A percentile compares a stretch with the other conserved stretches of the same genome.
Evolutionary conservation across 129 eudicot genomes (phyloP).

Genomic region (Chrysanthemum seticuspe): DNA sequence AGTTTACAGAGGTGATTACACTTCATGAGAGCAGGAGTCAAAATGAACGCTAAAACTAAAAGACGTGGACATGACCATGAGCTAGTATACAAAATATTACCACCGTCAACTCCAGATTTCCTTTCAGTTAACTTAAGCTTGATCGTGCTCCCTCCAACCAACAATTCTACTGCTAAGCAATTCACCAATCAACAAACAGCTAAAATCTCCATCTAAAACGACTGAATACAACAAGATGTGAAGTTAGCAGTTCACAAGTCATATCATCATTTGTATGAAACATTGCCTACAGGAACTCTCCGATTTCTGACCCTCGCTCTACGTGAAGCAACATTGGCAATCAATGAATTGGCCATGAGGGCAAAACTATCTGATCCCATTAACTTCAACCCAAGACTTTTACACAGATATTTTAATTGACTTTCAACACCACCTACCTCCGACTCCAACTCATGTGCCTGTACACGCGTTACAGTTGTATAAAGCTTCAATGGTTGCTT

Average conservation of each 20-base stretch:
- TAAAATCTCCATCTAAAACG: slow-evolving; percentile 5
- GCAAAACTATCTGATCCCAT: slow-evolving; percentile 67
- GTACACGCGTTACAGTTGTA: slow-evolving; percentile 64
- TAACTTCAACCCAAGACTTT: slow-evolving; percentile 65
- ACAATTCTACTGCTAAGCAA: slow-evolving; percentile 5
- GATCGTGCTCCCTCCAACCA: slow-evolving; percentile 14
- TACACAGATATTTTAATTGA: slow-evolving; percentile 45
- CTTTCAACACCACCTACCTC: slow-evolving; percentile 44
- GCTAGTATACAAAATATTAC: slow-evolving; percentile 21
- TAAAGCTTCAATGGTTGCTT: slow-evolving; percentile 58
- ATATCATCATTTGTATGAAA: slow-evolving; percentile 27
- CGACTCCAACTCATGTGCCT: slow-evolving; percentile 61
- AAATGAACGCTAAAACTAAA: slow-evolving; percentile 25
- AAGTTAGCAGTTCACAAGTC: neutral
- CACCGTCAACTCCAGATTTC: neutral
- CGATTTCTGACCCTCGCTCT: slow-evolving; percentile 70
- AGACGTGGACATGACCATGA: slow-evolving; percentile 1
- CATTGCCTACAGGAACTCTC: slow-evolving; percentile 31
- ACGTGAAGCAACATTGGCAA: slow-evolving; percentile 45
- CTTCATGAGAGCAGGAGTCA: neutral
- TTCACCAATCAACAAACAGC: slow-evolving; percentile 24
- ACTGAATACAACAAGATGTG: slow-evolving; percentile 25
- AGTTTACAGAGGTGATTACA: slow-evolving; percentile 33
- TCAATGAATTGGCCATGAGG: slow-evolving; percentile 41
- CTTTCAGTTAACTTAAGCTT: slow-evolving; percentile 13